A percentile compares a stretch with the other conserved stretches of the same genome.
These are phyloP conservation scores for Camelina hispida DNA, from an alignment of 345 rosid genomes.

Conservation along the genomic window DNA sequence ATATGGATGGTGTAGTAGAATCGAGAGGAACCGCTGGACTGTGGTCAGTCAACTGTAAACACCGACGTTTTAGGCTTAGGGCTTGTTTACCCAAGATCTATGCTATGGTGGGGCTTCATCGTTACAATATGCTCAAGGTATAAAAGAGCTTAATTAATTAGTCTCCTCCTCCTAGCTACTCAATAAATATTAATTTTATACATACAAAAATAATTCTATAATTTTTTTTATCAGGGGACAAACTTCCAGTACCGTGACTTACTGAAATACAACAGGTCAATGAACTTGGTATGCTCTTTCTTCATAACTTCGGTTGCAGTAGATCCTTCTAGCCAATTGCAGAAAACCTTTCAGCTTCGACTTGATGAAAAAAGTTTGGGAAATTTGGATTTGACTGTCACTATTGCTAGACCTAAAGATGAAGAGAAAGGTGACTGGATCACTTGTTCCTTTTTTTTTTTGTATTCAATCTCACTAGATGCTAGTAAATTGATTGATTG, in stretches of 20 bases:
- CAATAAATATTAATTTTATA: too few species aligned
- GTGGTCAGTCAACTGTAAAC: not conserved
- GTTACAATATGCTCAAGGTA: constrained; percentile 6
- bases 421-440: not conserved
- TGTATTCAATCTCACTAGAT: too few species aligned
- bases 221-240: not conserved
- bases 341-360: not conserved
- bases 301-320: not conserved
- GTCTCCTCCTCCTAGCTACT: not conserved
- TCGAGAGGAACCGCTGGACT: not conserved
- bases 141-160: not conserved
- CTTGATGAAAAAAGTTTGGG: not conserved
- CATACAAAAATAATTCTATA: too few species aligned
- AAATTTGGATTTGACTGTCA: not conserved
- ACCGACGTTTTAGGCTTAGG: not conserved
- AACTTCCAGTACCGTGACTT: not conserved
- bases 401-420: not conserved
- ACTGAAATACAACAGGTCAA: not conserved
- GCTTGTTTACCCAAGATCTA: not conserved
- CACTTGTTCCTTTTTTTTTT: not conserved
- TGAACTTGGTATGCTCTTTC: not conserved
- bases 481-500: too few species aligned
- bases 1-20: not conserved
- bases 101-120: not conserved
- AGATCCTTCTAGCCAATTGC: not conserved